Conservation (phyloP, 495 filamentous ascomycete species). For the Hypoxylon intermedium region DNA sequence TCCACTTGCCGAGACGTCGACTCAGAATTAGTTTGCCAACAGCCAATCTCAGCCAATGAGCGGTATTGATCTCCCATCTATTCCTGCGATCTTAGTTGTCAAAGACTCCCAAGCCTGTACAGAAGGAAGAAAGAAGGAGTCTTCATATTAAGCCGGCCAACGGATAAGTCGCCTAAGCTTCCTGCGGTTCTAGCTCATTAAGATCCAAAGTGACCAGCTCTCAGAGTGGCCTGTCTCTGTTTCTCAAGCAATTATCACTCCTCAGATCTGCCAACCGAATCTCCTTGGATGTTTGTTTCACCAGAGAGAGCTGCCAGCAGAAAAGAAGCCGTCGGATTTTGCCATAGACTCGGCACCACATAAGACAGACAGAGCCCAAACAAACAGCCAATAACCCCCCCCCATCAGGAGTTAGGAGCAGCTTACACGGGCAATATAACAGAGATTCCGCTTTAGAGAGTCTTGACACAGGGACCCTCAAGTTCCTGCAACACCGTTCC, state of each 20-base stretch:
- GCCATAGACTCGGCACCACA: conserved; percentile 33
- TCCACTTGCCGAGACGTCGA: conserved; percentile 47
- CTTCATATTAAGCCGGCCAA: conserved; percentile 41
- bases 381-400: background rate
- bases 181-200: conserved; percentile 34
- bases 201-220: conserved; percentile 28
- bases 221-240: conserved; percentile 27
- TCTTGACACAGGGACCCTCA: conserved; percentile 26
- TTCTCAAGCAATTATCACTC: conserved; percentile 24
- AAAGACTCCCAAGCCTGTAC: conserved; percentile 37
- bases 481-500: conserved; percentile 38
- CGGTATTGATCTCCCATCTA: conserved; percentile 25
- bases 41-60: conserved; percentile 39
- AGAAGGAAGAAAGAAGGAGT: conserved; percentile 42
- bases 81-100: conserved; percentile 38
- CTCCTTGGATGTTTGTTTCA: conserved; percentile 43
- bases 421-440: background rate
- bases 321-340: conserved; percentile 30
- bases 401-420: background rate
- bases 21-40: conserved; percentile 47
- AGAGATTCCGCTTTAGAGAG: background rate
- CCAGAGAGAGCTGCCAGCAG: conserved; percentile 3
- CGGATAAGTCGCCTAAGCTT: conserved; percentile 33
- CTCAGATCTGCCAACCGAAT: conserved; percentile 14
- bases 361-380: conserved; percentile 39